Evolutionary conservation across 2,329 filamentous ascomycete species (phyloP).

Genomic region (Pyricularia grisea): DNA sequence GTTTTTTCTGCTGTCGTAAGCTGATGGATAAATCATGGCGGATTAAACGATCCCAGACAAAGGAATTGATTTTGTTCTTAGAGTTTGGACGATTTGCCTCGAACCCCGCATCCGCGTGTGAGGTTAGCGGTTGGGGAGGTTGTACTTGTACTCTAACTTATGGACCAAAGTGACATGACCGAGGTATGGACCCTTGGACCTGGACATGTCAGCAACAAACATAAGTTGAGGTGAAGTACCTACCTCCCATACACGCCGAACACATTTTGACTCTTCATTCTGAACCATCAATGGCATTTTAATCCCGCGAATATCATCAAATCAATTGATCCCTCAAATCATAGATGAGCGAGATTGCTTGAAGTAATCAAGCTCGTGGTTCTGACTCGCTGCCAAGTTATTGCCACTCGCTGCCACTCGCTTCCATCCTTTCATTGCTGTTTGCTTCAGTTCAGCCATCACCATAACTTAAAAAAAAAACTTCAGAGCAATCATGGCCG

Average conservation of each 20-base stretch:
- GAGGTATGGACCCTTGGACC: not conserved
- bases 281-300: not conserved
- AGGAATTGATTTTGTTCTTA: not conserved
- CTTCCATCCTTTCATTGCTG: not conserved
- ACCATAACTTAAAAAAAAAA: not conserved
- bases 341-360: not conserved
- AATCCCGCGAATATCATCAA: not conserved
- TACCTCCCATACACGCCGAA: not conserved
- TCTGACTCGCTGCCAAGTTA: not conserved
- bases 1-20: not conserved
- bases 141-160: too few relatives aligned
- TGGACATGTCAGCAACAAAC: not conserved
- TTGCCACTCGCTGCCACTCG: too few relatives aligned
- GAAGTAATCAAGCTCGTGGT: not conserved
- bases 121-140: not conserved
- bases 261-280: not conserved
- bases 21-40: not conserved
- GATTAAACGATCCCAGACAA: not conserved
- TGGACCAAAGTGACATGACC: not conserved
- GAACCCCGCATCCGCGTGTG: not conserved
- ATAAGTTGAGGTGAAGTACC: not conserved
- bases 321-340: not conserved
- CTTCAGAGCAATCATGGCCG: not conserved
- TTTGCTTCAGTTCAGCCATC: not conserved
- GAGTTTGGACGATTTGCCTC: not conserved